Percentiles rank a stretch among this genome's conserved stretches.
phyloP scores from a whole-genome alignment of 768 basidiomycete genomes.

The Pleurotus giganteus region DNA sequence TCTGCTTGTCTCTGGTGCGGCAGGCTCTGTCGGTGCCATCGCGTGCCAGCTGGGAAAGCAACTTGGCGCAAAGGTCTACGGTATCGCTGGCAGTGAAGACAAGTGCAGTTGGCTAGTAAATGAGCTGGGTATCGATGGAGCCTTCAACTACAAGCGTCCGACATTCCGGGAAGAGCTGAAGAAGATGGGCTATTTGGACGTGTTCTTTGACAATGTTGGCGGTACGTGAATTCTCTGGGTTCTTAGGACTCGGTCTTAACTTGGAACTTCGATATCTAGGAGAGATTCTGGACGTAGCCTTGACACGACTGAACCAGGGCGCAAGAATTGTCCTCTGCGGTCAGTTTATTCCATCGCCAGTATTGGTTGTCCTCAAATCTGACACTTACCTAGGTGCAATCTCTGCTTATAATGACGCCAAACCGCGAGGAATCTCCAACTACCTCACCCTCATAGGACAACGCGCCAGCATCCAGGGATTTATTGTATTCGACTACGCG shows the following conservation, averaged over 20 bases:
- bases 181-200: constrained; percentile 75
- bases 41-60: constrained; percentile 84
- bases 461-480: constrained; percentile 81
- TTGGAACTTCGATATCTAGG: constrained; percentile 37
- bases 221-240: constrained; percentile 27
- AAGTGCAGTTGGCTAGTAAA: constrained; percentile 87
- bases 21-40: constrained; percentile 84
- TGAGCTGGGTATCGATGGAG: constrained; percentile 79
- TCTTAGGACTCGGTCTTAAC: not conserved
- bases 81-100: constrained; percentile 79
- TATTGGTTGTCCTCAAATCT: not conserved
- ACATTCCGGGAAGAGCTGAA: constrained; percentile 75
- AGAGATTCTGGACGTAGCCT: constrained; percentile 76
- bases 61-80: constrained; percentile 79
- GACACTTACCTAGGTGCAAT: constrained; percentile 62
- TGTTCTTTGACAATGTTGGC: constrained; percentile 83
- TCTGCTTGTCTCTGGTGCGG: constrained; percentile 85
- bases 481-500: constrained; percentile 84
- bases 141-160: constrained; percentile 83
- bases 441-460: constrained; percentile 72
- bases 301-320: constrained; percentile 70
- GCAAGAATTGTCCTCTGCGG: constrained; percentile 85
- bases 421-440: constrained; percentile 63
- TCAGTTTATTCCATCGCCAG: constrained; percentile 20
- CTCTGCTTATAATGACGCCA: constrained; percentile 61